A percentile compares a stretch with the other conserved stretches of the same genome.
These are phyloP conservation scores for Talaromyces sp. DNA, from an alignment of 2,329 filamentous ascomycete species.

Conservation along the genomic window DNA sequence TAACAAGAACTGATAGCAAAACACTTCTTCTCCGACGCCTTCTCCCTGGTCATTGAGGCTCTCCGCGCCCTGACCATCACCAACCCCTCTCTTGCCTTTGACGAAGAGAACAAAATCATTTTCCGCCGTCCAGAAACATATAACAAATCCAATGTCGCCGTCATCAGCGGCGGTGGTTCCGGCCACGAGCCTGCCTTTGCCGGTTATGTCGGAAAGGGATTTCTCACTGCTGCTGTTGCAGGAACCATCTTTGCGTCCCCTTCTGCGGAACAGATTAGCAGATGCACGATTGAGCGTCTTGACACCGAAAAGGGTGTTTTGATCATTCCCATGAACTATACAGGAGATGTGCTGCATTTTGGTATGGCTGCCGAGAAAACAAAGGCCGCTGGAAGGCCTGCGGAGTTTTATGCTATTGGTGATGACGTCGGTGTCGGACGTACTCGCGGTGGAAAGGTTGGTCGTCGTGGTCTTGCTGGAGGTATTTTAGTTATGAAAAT, in stretches of 20 bases:
- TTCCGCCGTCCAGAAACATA: conserved; percentile 63
- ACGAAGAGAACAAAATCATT: conserved; percentile 76
- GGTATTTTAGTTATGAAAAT: conserved; percentile 92
- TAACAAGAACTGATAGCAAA: conserved; percentile 47
- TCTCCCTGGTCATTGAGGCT: conserved; percentile 71
- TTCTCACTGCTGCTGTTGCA: conserved; percentile 77
- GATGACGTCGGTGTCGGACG: conserved; percentile 90
- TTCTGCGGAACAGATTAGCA: conserved; percentile 75
- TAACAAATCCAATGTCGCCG: conserved; percentile 63
- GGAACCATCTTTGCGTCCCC: conserved; percentile 85
- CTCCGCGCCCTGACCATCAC: conserved; percentile 74
- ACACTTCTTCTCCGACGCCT: conserved; percentile 86
- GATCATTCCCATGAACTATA: conserved; percentile 96
- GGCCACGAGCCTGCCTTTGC: conserved; percentile 89
- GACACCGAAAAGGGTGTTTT: conserved; percentile 70
- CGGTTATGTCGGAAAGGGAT: conserved; percentile 76
- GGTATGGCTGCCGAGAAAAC: conserved; percentile 93
- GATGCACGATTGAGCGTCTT: conserved; percentile 70
- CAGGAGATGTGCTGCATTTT: conserved; percentile 85
- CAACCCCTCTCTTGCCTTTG: conserved; percentile 79
- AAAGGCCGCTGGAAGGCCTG: conserved; percentile 69
- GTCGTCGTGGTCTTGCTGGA: conserved; percentile 83
- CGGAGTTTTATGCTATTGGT: conserved; percentile 86
- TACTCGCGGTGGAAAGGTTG: conserved; percentile 81
- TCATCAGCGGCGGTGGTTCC: conserved; percentile 83